Conservation (phyloP, 495 filamentous ascomycete genomes). For the Hypoxylon fragiforme region DNA sequence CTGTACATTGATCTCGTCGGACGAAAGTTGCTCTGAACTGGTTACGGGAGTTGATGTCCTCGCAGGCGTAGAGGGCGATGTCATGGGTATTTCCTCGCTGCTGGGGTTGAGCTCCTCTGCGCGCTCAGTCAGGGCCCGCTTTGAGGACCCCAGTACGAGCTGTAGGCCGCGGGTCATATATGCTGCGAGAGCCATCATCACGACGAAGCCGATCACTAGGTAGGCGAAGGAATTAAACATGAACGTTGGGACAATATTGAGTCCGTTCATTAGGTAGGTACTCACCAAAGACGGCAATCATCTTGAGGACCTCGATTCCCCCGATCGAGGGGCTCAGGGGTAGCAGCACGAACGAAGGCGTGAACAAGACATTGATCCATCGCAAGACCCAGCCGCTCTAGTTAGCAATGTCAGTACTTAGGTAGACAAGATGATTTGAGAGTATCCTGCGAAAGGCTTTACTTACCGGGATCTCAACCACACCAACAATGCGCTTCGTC, state of each 20-base stretch:
- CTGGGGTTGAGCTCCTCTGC: constrained; percentile 52
- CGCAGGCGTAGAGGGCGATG: constrained; percentile 14
- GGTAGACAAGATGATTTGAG: no score
- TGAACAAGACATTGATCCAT: constrained; percentile 60
- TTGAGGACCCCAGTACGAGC: constrained; percentile 50
- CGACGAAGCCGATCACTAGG: constrained; percentile 57
- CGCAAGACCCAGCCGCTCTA: constrained; percentile 58
- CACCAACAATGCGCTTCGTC: constrained; percentile 46
- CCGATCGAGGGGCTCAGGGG: constrained; percentile 56
- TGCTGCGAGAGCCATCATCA: constrained; percentile 50
- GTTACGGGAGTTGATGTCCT: constrained; percentile 1
- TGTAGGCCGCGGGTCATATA: constrained; percentile 56
- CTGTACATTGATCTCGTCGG: constrained; percentile 20
- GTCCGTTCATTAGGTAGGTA: neutral
- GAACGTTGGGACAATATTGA: no score
- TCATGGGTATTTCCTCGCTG: constrained; percentile 46
- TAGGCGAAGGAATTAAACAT: no score
- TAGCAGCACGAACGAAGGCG: constrained; percentile 57
- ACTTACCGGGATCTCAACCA: constrained; percentile 55
- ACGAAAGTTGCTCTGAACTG: constrained; percentile 12
- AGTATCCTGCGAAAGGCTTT: no score
- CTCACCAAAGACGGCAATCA: constrained; percentile 57
- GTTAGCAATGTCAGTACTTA: neutral
- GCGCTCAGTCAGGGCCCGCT: constrained; percentile 50
- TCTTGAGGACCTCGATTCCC: constrained; percentile 56